These are phyloP conservation scores for Cutaneotrichosporon dermatis DNA, from an alignment of 1,284 basidiomycete genomes.

Conservation along the genomic window DNA sequence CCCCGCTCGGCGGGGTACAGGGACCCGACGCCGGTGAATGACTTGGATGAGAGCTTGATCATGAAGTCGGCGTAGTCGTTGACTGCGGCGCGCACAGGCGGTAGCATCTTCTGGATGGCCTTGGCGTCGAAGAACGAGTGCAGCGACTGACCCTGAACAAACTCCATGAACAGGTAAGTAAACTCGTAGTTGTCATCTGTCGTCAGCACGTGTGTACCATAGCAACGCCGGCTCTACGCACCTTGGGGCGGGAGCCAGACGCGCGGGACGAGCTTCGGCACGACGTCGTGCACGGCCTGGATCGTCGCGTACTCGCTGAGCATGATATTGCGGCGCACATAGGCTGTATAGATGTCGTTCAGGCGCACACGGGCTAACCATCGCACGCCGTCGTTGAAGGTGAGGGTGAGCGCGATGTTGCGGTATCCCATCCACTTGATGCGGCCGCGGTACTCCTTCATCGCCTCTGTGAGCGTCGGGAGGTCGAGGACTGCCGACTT, in stretches of 20 bases:
- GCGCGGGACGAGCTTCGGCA: background rate
- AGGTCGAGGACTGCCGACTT: background rate
- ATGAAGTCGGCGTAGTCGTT: constrained; percentile 6
- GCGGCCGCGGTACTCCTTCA: constrained; percentile 4
- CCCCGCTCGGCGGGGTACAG: background rate
- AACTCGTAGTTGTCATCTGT: background rate
- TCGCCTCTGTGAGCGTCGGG: background rate
- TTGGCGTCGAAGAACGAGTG: constrained; percentile 3
- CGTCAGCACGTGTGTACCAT: background rate
- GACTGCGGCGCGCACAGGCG: background rate
- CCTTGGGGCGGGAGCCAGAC: constrained; percentile 2
- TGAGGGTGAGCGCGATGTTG: constrained; percentile 3
- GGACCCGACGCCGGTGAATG: background rate
- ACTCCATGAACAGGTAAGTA: constrained; percentile 1
- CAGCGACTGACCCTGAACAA: constrained; percentile 6
- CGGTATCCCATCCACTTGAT: constrained; percentile 10
- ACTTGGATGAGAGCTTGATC: constrained; percentile 1
- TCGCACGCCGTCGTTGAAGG: constrained; percentile 2
- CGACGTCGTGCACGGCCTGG: background rate
- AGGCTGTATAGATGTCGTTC: background rate
- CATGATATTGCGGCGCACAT: background rate
- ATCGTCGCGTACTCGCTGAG: constrained; percentile 6
- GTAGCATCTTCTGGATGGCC: background rate
- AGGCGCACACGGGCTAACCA: constrained; percentile 6
- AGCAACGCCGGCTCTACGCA: background rate